Evolutionary conservation across 148 eudicot genomes (phyloP).

Genomic region (Persicaria tinctoria): DNA sequence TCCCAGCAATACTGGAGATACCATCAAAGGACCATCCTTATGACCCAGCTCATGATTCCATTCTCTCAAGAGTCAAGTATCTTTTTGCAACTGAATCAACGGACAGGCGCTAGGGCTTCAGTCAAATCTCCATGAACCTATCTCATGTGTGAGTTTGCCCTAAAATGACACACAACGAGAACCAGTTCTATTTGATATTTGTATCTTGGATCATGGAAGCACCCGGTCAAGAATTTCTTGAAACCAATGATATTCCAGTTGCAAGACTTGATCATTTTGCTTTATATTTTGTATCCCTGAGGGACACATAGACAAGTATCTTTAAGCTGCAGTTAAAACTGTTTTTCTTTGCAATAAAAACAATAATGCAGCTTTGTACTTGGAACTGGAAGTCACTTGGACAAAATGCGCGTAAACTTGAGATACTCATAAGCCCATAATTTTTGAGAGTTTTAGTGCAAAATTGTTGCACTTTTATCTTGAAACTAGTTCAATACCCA

Average conservation of each 20-base stretch:
- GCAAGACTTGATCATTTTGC: background rate
- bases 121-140: background rate
- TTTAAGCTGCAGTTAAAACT: no score
- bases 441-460: no score
- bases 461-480: no score
- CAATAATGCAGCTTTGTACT: no score
- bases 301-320: background rate
- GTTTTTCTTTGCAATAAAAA: no score
- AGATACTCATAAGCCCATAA: no score
- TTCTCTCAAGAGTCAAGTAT: slow-evolving; percentile 87
- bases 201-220: background rate
- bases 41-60: slow-evolving; percentile 90
- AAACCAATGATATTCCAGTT: background rate
- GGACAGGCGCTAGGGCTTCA: slow-evolving; percentile 28
- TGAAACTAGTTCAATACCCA: no score
- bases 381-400: no score
- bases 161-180: background rate
- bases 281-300: background rate
- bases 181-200: background rate
- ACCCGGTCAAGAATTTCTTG: background rate
- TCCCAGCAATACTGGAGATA: slow-evolving; percentile 93
- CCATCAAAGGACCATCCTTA: slow-evolving; percentile 98
- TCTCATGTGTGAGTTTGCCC: background rate
- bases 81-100: slow-evolving; percentile 80
- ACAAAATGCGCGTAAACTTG: no score